Conservation (phyloP, 306 rosid genomes). For the Amphicarpaea edgeworthii region DNA sequence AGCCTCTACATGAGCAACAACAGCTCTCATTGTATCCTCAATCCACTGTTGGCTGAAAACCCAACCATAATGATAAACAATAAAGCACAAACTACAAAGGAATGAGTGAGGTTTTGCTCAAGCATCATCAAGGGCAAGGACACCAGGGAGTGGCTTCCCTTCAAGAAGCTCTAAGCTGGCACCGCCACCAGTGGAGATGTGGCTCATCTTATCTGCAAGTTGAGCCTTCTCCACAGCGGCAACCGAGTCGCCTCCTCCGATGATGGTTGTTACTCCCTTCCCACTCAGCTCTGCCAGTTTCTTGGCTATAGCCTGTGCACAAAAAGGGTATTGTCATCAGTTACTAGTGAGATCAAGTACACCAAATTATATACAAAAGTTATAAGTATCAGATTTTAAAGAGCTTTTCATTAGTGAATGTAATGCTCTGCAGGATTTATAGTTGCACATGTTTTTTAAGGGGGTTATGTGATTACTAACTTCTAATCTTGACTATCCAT, state of each 20-base stretch:
- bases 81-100: constrained; percentile 40
- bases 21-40: constrained; percentile 42
- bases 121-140: constrained; percentile 89
- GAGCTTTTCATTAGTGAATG: not conserved
- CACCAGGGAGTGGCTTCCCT: constrained; percentile 95
- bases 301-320: constrained; percentile 77
- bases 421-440: not conserved
- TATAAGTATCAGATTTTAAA: not conserved
- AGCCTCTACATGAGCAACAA: constrained; percentile 58
- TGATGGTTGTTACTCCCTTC: constrained; percentile 90
- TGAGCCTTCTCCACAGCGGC: constrained; percentile 98
- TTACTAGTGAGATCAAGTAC: not conserved
- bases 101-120: constrained; percentile 39
- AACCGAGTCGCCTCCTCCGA: constrained; percentile 98
- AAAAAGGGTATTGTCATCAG: not conserved
- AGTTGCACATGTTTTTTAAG: too few relatives aligned
- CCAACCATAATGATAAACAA: constrained; percentile 50
- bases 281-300: constrained; percentile 89
- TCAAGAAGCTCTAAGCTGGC: constrained; percentile 99
- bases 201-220: constrained; percentile 95
- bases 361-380: not conserved
- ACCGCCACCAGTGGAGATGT: constrained; percentile 98
- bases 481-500: too few relatives aligned
- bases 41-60: constrained; percentile 54
- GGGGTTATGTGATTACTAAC: too few relatives aligned